Evolutionary conservation across 2,329 filamentous ascomycete species (phyloP), one percentile per base, ranked within the genome.

Genomic region (Trichophyton rubrum): DNA sequence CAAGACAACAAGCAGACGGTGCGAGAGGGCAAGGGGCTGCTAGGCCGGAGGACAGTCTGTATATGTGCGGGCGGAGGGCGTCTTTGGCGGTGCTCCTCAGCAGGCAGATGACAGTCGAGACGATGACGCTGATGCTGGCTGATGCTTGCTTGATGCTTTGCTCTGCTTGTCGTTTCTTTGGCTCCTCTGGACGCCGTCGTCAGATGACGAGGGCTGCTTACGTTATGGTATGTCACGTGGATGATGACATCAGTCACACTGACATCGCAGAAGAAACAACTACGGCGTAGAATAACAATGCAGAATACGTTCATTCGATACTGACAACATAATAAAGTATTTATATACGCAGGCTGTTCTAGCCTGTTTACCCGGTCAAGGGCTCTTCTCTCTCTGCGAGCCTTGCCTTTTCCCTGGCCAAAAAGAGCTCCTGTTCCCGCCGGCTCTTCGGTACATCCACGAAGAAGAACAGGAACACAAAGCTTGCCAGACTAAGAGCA

Each of bases 371-470:
- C n/a, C 47, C 20, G 20, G 43, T 47, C 43, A 24, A 47, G 2
- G 43, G 7, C 17, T 24, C 43, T 15, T 51, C 9, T 5, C 45
- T 51, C 11, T 8, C 45, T 15, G 27, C 6, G 8, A 59, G 33
- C n/a, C 17, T 22, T 20, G 33, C 58, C 55, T 61, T 66, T 62
- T 74, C 73, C 45, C 71, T 67, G 47, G 67, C 70, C 65, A 86
- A 70, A 63, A 84, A 86, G 35, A 64, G 72, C 63, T 79, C 80
- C 68, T 86, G 84, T 68, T 86, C 84, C 22, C 71, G 67, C 20
- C 80, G 73, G 68, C 81, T 84, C 76, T 84, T 82, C 63, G 83
- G 78, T 62, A 86, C 66, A 71, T 86, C 83, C 1, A 86, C 75
- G 47, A 82, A 83, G 7, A 78, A 20, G 22, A 27, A 71, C 62